Percentiles rank a stretch among this genome's conserved stretches.
These are phyloP conservation scores for Talaromyces marneffei DNA, from an alignment of 2,329 filamentous ascomycete species.

Conservation along the genomic window DNA sequence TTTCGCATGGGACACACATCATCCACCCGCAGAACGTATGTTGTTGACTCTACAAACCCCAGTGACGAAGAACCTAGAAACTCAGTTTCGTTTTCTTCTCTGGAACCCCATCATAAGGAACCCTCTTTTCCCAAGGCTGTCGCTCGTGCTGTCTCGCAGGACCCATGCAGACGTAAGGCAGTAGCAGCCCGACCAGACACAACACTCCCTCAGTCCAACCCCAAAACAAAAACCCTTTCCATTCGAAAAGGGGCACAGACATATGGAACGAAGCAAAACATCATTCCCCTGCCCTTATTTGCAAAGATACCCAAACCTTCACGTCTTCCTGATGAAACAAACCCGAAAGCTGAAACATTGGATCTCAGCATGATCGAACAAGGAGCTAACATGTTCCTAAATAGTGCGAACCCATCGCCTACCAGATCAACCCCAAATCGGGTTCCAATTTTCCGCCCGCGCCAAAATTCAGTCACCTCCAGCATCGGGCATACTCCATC, in stretches of 20 bases:
- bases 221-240: neutral
- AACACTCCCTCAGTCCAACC: neutral
- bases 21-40: conserved; percentile 34
- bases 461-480: conserved; percentile 30
- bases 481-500: conserved; percentile 38
- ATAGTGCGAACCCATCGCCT: conserved; percentile 15
- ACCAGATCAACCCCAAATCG: conserved; percentile 13
- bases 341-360: conserved; percentile 3
- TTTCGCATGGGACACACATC: conserved; percentile 26
- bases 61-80: neutral
- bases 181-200: conserved; percentile 5
- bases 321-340: neutral
- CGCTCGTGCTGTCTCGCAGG: conserved; percentile 11
- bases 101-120: conserved; percentile 14
- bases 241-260: neutral
- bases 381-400: conserved; percentile 8
- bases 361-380: conserved; percentile 13
- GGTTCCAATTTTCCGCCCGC: conserved; percentile 28
- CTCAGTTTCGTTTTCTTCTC: conserved; percentile 14
- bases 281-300: conserved; percentile 1
- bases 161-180: conserved; percentile 12
- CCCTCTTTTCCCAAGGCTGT: conserved; percentile 11
- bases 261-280: neutral
- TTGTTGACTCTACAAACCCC: conserved; percentile 16
- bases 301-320: conserved; percentile 7